Percentiles rank a stretch among this genome's conserved stretches.
Conservation (phyloP, 805 yeast species). For the Pichia membranifaciens region DNA sequence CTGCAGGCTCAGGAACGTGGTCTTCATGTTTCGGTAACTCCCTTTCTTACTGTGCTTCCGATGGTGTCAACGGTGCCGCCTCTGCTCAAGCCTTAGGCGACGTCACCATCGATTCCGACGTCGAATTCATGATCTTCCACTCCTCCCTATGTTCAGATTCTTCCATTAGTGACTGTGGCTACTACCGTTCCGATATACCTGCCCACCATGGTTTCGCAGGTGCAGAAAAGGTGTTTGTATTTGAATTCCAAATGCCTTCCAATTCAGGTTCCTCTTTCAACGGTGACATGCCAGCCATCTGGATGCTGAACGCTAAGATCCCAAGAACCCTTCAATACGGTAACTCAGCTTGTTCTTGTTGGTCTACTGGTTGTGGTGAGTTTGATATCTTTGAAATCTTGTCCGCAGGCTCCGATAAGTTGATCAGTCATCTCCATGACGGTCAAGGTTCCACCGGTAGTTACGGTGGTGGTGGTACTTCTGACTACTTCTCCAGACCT, state of each 20-base stretch:
- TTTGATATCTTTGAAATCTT: conserved; percentile 90
- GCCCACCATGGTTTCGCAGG: conserved; percentile 96
- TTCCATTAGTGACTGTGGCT: conserved; percentile 64
- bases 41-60: conserved; percentile 72
- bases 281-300: conserved; percentile 88
- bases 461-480: conserved; percentile 71
- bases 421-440: conserved; percentile 78
- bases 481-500: conserved; percentile 88
- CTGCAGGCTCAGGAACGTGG: conserved; percentile 82
- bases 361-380: conserved; percentile 98
- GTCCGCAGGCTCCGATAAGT: conserved; percentile 63
- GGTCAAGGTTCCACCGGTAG: conserved; percentile 63
- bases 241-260: conserved; percentile 91
- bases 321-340: conserved; percentile 97
- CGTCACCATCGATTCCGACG: conserved; percentile 62
- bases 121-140: conserved; percentile 79
- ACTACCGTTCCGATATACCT: conserved; percentile 77
- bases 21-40: conserved; percentile 87
- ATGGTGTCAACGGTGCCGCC: conserved; percentile 70
- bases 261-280: conserved; percentile 34
- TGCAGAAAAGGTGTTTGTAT: conserved; percentile 73
- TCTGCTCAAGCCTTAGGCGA: conserved; percentile 64
- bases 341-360: conserved; percentile 79
- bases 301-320: conserved; percentile 68
- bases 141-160: conserved; percentile 51